phyloP scores from a whole-genome alignment of 2,329 filamentous ascomycete species.

The Colletotrichum falcatum region DNA sequence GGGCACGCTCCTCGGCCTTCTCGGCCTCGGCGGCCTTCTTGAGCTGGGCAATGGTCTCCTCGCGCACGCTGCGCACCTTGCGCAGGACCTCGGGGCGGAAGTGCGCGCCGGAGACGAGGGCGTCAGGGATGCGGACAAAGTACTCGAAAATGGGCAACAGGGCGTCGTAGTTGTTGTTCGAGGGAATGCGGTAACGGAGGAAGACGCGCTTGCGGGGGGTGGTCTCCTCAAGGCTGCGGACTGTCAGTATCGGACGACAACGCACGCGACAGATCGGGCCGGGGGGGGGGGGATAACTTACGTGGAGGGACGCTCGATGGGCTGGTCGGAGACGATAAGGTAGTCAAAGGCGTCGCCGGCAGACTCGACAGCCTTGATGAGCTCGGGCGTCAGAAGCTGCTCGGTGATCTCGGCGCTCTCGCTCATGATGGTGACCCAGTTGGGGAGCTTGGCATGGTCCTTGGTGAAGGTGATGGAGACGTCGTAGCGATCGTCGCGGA shows the following conservation, averaged over 20 bases:
- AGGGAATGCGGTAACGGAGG: constrained; percentile 79
- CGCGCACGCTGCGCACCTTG: constrained; percentile 84
- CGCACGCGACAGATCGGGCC: neutral
- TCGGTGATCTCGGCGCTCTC: constrained; percentile 97
- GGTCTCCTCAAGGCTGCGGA: constrained; percentile 82
- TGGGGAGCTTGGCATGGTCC: constrained; percentile 89
- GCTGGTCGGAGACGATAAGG: constrained; percentile 90
- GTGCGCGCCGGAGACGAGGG: constrained; percentile 79
- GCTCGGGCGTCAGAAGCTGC: constrained; percentile 85
- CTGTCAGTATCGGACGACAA: neutral
- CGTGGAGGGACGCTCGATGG: constrained; percentile 86
- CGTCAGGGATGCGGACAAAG: constrained; percentile 88
- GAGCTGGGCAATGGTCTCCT: constrained; percentile 83
- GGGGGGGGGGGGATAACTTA: constrained; percentile 57
- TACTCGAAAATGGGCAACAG: constrained; percentile 82
- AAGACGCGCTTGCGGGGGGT: constrained; percentile 87
- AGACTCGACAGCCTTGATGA: constrained; percentile 81
- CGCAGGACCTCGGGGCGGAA: constrained; percentile 92
- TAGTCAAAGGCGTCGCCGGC: constrained; percentile 88
- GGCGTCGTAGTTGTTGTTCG: constrained; percentile 70
- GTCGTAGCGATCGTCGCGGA: constrained; percentile 94
- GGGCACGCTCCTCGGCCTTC: constrained; percentile 81
- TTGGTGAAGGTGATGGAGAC: constrained; percentile 93
- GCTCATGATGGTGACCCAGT: constrained; percentile 94
- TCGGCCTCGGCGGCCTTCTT: constrained; percentile 82